Evolutionary conservation across 495 filamentous ascomycete species (phyloP).

Genomic region (Penicillium canescens): DNA sequence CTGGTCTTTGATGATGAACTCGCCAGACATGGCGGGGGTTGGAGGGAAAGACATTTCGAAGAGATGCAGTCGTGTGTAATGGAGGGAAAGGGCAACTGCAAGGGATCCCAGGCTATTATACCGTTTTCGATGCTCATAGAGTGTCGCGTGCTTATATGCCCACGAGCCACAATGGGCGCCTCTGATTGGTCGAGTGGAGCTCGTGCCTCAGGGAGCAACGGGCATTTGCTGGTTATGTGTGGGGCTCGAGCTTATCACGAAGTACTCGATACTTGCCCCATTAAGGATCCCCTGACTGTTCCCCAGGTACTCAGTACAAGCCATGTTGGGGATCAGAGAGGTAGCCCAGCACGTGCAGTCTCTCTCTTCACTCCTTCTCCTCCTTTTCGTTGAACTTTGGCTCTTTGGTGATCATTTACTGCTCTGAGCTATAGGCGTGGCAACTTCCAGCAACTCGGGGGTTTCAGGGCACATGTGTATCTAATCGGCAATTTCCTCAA

Average conservation of each 20-base stretch:
- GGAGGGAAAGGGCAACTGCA: conserved; percentile 3
- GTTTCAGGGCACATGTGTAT: too few species aligned
- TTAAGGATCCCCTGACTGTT: background rate
- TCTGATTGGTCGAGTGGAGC: conserved; percentile 32
- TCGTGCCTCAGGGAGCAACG: conserved; percentile 23
- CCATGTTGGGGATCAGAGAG: conserved; percentile 19
- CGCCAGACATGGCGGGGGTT: conserved; percentile 82
- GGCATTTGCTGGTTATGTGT: conserved; percentile 21
- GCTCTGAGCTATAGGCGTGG: too few species aligned
- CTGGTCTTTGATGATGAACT: conserved; percentile 76
- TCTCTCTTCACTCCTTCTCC: conserved; percentile 4
- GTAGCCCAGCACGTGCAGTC: conserved; percentile 38
- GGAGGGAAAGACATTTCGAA: conserved; percentile 73
- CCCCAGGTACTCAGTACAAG: conserved; percentile 8
- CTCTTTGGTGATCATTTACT: background rate
- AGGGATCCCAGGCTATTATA: conserved; percentile 6
- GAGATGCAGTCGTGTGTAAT: background rate
- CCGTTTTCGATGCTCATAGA: conserved; percentile 5
- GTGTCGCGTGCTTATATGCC: conserved; percentile 51
- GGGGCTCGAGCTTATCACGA: conserved; percentile 26
- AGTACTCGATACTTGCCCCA: conserved; percentile 3
- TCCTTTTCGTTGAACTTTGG: background rate
- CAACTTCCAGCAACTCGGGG: too few species aligned
- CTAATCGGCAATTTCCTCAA: too few species aligned
- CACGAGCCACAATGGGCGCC: conserved; percentile 28